phyloP scores from a whole-genome alignment of 805 yeast species.

The Ogataea siamensis region DNA sequence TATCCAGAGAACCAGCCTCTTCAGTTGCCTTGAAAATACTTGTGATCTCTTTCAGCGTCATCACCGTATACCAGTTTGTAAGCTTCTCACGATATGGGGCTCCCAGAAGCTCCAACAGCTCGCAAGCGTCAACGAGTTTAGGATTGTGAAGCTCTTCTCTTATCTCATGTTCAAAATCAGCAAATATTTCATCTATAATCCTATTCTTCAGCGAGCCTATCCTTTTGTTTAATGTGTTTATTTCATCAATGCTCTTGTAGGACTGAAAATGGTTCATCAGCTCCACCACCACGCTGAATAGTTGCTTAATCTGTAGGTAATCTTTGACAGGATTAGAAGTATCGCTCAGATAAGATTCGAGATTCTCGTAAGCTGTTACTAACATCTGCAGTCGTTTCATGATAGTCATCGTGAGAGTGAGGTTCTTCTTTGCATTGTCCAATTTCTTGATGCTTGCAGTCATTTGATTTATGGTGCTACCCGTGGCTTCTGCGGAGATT shows the following conservation, averaged over 20 bases:
- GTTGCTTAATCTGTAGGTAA: constrained; percentile 54
- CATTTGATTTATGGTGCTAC: constrained; percentile 59
- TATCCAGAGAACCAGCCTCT: constrained; percentile 94
- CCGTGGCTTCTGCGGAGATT: constrained; percentile 51
- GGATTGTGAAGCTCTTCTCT: constrained; percentile 36
- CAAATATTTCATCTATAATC: constrained; percentile 66
- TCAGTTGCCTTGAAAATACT: constrained; percentile 74
- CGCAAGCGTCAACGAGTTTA: constrained; percentile 61
- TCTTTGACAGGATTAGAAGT: constrained; percentile 26
- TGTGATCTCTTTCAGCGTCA: constrained; percentile 68
- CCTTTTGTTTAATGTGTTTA: constrained; percentile 60
- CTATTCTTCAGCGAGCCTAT: constrained; percentile 58
- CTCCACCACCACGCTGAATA: constrained; percentile 71
- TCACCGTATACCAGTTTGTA: constrained; percentile 68
- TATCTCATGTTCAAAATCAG: constrained; percentile 62
- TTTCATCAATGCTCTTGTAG: constrained; percentile 79
- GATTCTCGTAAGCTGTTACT: constrained; percentile 65
- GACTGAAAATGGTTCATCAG: constrained; percentile 70
- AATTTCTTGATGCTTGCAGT: constrained; percentile 75
- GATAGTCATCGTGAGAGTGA: constrained; percentile 81
- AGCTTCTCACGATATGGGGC: constrained; percentile 56
- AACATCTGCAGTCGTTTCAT: constrained; percentile 86
- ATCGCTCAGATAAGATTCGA: constrained; percentile 44
- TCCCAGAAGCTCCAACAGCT: constrained; percentile 64
- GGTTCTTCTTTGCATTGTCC: constrained; percentile 80